These are phyloP conservation scores for Hapsidospora chrysogenum DNA, from an alignment of 495 filamentous ascomycete species.

Conservation along the genomic window DNA sequence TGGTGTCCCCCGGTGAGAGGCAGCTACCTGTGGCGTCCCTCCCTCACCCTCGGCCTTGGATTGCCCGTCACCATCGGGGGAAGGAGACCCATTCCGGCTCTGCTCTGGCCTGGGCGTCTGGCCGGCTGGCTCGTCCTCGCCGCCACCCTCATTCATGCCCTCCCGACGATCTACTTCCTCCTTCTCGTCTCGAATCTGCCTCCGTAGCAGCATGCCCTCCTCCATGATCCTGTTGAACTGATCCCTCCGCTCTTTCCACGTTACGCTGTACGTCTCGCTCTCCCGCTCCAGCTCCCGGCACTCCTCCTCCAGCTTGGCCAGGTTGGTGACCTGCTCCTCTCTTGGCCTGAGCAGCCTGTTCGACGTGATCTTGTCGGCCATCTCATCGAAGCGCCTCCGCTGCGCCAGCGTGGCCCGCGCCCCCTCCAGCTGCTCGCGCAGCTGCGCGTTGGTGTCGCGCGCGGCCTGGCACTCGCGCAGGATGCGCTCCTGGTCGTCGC, in stretches of 20 bases:
- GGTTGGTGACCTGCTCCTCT: conserved; percentile 62
- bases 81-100: conserved; percentile 20
- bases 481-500: conserved; percentile 62
- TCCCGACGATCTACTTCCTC: conserved; percentile 62
- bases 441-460: conserved; percentile 52
- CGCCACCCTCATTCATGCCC: conserved; percentile 71
- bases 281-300: conserved; percentile 77
- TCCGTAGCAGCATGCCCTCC: conserved; percentile 70
- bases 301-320: conserved; percentile 70
- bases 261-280: conserved; percentile 61
- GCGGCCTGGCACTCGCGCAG: conserved; percentile 57
- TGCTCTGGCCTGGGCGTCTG: conserved; percentile 24
- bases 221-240: conserved; percentile 87
- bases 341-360: conserved; percentile 64
- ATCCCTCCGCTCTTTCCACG: conserved; percentile 71
- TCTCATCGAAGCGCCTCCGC: conserved; percentile 72
- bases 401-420: conserved; percentile 60
- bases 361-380: conserved; percentile 72
- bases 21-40: conserved; percentile 30
- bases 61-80: conserved; percentile 19
- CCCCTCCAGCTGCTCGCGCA: conserved; percentile 55
- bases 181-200: conserved; percentile 86
- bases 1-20: conserved; percentile 40
- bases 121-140: conserved; percentile 17
- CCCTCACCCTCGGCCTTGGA: conserved; percentile 19